These are phyloP conservation scores for Fusarium zealandicum DNA, from an alignment of 2,329 filamentous ascomycete species.

Conservation along the genomic window DNA sequence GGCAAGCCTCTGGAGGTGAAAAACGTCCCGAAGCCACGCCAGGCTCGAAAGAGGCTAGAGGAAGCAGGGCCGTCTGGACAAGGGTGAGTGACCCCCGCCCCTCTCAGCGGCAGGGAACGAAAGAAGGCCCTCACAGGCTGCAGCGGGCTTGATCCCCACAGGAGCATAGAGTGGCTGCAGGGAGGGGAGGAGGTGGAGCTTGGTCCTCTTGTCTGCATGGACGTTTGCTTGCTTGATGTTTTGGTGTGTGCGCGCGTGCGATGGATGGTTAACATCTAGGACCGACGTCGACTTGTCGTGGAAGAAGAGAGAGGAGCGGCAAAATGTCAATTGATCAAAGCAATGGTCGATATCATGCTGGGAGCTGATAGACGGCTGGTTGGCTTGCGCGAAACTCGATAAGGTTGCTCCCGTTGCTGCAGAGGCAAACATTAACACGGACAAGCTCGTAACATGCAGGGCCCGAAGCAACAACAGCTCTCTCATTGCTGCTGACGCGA, in stretches of 20 bases:
- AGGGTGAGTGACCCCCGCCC: slow-evolving; percentile 9
- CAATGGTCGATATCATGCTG: not conserved
- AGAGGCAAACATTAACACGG: slow-evolving; percentile 7
- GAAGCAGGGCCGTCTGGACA: slow-evolving; percentile 4
- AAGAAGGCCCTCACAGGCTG: slow-evolving; percentile 21
- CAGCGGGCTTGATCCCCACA: slow-evolving; percentile 26
- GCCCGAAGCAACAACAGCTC: too few species aligned
- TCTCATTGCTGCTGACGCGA: slow-evolving; percentile 32
- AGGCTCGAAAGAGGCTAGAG: slow-evolving; percentile 22
- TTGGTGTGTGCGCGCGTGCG: not conserved
- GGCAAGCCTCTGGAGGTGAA: slow-evolving; percentile 31
- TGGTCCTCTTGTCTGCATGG: slow-evolving; percentile 26
- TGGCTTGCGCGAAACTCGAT: slow-evolving; percentile 12
- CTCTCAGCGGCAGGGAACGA: slow-evolving; percentile 21
- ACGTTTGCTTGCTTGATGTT: slow-evolving; percentile 19
- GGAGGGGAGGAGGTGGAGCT: slow-evolving; percentile 20
- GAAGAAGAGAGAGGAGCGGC: not conserved
- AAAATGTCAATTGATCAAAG: not conserved
- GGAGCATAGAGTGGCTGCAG: slow-evolving; percentile 40
- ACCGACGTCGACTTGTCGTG: not conserved
- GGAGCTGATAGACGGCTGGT: not conserved
- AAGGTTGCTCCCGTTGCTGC: slow-evolving; percentile 28
- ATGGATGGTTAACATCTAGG: slow-evolving; percentile 3
- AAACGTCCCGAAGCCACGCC: slow-evolving; percentile 36
- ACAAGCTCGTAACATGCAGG: not conserved